These are phyloP conservation scores for Cystobasidiopsis lactophilus DNA, from an alignment of 768 basidiomycete species.

Conservation along the genomic window DNA sequence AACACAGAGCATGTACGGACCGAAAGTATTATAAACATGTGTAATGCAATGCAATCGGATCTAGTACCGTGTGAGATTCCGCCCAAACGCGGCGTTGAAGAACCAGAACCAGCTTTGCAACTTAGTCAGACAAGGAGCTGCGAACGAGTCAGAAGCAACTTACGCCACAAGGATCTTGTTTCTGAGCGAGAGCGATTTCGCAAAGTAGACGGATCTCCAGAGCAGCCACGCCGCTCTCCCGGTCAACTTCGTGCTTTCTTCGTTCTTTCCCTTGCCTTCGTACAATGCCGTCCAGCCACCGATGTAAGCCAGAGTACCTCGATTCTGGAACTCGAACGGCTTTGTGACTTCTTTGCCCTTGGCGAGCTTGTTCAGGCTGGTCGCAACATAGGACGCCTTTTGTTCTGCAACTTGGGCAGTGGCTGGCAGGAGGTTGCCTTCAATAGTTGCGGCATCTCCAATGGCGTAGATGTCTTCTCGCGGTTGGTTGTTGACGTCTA, in stretches of 20 bases:
- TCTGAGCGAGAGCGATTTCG: constrained; percentile 46
- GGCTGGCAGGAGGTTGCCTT: constrained; percentile 40
- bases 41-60: no score
- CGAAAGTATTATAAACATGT: no score
- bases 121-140: no score
- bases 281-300: constrained; percentile 40
- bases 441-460: constrained; percentile 50
- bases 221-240: constrained; percentile 30
- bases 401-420: constrained; percentile 77
- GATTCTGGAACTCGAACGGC: constrained; percentile 49
- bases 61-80: constrained; percentile 11
- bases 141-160: no score
- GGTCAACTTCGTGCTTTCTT: constrained; percentile 32
- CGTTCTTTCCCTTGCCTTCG: constrained; percentile 24
- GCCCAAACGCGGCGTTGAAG: constrained; percentile 10
- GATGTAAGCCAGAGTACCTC: constrained; percentile 57
- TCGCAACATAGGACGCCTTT: constrained; percentile 44
- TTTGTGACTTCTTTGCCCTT: constrained; percentile 27
- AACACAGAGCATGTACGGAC: no score
- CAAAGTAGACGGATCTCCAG: constrained; percentile 34
- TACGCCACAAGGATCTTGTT: constrained; percentile 31
- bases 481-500: constrained; percentile 34
- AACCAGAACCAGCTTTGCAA: constrained; percentile 10
- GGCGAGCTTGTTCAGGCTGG: constrained; percentile 42
- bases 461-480: constrained; percentile 57